These are phyloP conservation scores for Prunus yedoensis DNA, from an alignment of 331 rosid genomes.

Conservation along the genomic window DNA sequence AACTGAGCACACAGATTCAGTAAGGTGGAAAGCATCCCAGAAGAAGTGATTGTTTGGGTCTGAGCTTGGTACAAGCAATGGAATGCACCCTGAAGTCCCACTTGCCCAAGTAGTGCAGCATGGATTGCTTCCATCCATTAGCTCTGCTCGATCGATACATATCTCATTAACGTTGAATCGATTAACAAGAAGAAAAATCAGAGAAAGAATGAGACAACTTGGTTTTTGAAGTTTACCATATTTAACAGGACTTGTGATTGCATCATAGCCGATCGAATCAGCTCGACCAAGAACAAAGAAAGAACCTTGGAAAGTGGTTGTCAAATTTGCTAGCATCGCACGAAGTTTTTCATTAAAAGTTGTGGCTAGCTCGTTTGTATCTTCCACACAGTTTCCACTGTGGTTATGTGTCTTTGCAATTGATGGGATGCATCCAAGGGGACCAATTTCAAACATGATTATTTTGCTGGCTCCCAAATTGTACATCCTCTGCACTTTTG, in stretches of 20 bases:
- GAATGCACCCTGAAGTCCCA: slow-evolving; percentile 49
- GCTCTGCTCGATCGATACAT: slow-evolving; percentile 10
- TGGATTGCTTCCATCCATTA: slow-evolving; percentile 30
- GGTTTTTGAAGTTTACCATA: slow-evolving; percentile 33
- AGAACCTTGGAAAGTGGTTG: slow-evolving; percentile 36
- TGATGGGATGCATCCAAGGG: slow-evolving; percentile 51
- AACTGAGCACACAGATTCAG: slow-evolving; percentile 34
- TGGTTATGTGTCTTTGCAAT: slow-evolving; percentile 22
- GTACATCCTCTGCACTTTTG: slow-evolving; percentile 40
- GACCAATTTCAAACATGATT: slow-evolving; percentile 50
- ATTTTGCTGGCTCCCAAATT: slow-evolving; percentile 49
- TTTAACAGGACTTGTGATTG: slow-evolving; percentile 35
- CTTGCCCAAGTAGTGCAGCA: slow-evolving; percentile 45
- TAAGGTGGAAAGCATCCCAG: slow-evolving; percentile 53
- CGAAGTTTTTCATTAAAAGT: slow-evolving; percentile 34
- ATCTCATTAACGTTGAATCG: not conserved
- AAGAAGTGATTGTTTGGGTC: slow-evolving; percentile 31
- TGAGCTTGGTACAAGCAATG: slow-evolving; percentile 26
- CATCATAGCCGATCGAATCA: slow-evolving; percentile 35
- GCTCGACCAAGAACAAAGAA: slow-evolving; percentile 40
- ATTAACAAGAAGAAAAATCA: not conserved
- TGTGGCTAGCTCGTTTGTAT: slow-evolving; percentile 34
- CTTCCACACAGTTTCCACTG: slow-evolving; percentile 30
- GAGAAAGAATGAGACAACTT: not conserved
- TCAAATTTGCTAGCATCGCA: slow-evolving; percentile 6